phyloP scores from a whole-genome alignment of 208 protist species.

The Trypanosoma brucei region DNA sequence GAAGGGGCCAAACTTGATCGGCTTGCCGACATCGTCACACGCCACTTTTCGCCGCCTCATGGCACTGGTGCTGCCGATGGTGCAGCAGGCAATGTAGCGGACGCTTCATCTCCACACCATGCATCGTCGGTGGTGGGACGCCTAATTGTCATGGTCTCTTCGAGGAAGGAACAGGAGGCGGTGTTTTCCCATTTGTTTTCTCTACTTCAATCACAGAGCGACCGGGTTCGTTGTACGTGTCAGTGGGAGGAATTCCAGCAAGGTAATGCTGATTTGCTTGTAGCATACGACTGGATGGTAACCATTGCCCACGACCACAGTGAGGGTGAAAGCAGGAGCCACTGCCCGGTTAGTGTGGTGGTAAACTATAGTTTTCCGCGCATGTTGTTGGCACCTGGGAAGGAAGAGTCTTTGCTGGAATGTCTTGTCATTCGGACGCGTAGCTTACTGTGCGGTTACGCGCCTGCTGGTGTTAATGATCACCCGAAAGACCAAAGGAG shows the following conservation, averaged over 20 bases:
- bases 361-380: constrained; percentile 62
- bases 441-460: constrained; percentile 21
- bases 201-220: constrained; percentile 13
- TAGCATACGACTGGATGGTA: constrained; percentile 51
- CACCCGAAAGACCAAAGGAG: background rate
- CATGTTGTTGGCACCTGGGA: constrained; percentile 28
- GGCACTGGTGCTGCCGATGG: background rate
- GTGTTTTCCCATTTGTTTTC: constrained; percentile 32
- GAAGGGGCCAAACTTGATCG: constrained; percentile 21
- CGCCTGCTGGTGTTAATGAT: constrained; percentile 9
- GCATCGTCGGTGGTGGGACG: constrained; percentile 8
- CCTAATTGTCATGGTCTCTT: constrained; percentile 47
- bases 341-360: constrained; percentile 26
- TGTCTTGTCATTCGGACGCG: constrained; percentile 35
- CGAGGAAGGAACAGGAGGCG: constrained; percentile 52
- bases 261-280: constrained; percentile 39
- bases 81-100: background rate
- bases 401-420: constrained; percentile 40
- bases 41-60: constrained; percentile 15
- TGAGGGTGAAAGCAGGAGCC: constrained; percentile 7
- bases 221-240: constrained; percentile 30
- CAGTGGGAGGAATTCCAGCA: constrained; percentile 27
- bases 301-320: background rate
- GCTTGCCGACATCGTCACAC: constrained; percentile 9
- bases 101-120: background rate